Evolutionary conservation across 2,329 filamentous ascomycete species (phyloP), one percentile per base, ranked within the genome.

Genomic region (Helminthosporium solani): DNA sequence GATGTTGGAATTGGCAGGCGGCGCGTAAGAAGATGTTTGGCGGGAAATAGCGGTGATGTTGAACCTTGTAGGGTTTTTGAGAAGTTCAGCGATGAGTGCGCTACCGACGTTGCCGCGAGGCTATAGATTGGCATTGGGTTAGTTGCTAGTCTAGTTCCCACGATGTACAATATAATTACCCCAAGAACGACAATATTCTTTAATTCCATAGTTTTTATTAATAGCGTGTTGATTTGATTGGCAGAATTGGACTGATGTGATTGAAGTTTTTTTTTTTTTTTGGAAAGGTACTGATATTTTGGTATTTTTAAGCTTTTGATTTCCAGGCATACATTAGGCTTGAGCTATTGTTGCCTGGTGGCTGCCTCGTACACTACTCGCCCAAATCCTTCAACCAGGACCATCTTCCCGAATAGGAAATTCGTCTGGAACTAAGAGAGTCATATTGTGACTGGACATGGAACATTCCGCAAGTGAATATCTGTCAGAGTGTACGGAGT

Each of bases 141-240:
- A 9, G 41, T 54, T 36, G 52, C 39, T 39, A 23, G 20, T 18
- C n/a, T 46, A 42, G 48, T 15, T 34, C 16, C 43, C 19, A 39
- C 16, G 3, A 33, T 15, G 3, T 14, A 3, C n/a, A n/a, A n/a
- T n/a, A 7, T n/a, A 18, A 5, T 19, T 62, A 68, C 65, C 15
- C 67, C 67, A 12, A 69, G 54, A n/a, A 70, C 57, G 8, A 59
- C 59, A 30, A 70, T 63, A 36, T 60, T 64, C 37, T 66, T 68
- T n/a, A 69, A 46, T 30, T 68, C 55, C 65, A 68, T 70, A 35
- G 25, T 46, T 42, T 21, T 25, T 19, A n/a, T 15, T 3, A 7
- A 6, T 12, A 14, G 7, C 15, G 20, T 27, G 7, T 8, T 18
- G 16, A 12, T 36, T 8, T n/a, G 20, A n/a, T 38, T 35, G 5